Evolutionary conservation across 2,329 filamentous ascomycete genomes (phyloP).

Genomic region (Ciborinia camelliae): DNA sequence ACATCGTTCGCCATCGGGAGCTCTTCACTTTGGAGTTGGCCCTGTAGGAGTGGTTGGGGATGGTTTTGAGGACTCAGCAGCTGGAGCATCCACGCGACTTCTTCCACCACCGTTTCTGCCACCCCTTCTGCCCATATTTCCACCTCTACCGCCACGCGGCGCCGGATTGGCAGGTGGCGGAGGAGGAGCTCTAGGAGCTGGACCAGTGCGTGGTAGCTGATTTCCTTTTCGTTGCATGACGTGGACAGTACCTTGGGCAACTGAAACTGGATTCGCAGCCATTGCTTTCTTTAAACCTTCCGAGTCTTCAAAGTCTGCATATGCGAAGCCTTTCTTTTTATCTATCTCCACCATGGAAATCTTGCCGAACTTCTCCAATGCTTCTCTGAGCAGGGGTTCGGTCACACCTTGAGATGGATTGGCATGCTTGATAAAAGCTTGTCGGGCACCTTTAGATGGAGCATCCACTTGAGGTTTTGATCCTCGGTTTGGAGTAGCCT

Average conservation of each 20-base stretch:
- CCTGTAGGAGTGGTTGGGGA: constrained; percentile 27
- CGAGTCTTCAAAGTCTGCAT: constrained; percentile 79
- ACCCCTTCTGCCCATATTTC: constrained; percentile 28
- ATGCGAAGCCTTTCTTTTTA: constrained; percentile 90
- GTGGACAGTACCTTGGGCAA: constrained; percentile 83
- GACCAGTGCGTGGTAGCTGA: constrained; percentile 78
- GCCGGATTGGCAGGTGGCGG: constrained; percentile 24
- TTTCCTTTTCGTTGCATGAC: constrained; percentile 80
- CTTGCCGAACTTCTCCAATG: constrained; percentile 69
- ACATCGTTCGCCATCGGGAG: background rate
- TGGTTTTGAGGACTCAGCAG: constrained; percentile 22
- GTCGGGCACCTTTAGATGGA: constrained; percentile 50
- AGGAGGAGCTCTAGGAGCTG: constrained; percentile 42
- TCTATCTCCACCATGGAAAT: constrained; percentile 86
- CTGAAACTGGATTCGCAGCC: constrained; percentile 72
- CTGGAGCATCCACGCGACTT: constrained; percentile 24
- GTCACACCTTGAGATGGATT: constrained; percentile 91
- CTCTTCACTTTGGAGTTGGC: constrained; percentile 29
- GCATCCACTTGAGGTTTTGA: constrained; percentile 23
- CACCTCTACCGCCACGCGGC: constrained; percentile 28
- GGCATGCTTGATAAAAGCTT: constrained; percentile 76
- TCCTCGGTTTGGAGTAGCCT: constrained; percentile 33
- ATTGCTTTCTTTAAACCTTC: constrained; percentile 74
- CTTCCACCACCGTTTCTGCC: constrained; percentile 29
- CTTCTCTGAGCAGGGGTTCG: constrained; percentile 71